Conservation (phyloP, 2,329 filamentous ascomycete genomes). For the Stylonectria norvegica region DNA sequence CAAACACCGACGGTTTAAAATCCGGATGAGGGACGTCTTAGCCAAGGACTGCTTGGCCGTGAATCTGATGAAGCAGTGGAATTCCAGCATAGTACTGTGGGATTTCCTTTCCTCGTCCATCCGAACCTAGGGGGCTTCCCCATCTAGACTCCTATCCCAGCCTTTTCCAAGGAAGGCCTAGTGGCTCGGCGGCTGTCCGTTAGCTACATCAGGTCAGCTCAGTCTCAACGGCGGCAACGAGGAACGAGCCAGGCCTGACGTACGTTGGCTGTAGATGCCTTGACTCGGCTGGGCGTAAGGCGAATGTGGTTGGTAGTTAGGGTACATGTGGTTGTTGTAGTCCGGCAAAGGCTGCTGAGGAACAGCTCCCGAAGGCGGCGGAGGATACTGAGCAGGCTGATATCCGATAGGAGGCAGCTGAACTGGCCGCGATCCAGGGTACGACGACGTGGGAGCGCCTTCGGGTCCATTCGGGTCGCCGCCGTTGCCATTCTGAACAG, state of each 20-base stretch:
- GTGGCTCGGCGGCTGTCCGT: constrained; percentile 34
- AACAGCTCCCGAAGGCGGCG: constrained; percentile 54
- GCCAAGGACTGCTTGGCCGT: too few species aligned
- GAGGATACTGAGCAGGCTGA: constrained; percentile 63
- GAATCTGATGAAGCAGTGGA: constrained; percentile 8
- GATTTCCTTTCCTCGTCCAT: constrained; percentile 26
- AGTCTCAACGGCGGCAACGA: constrained; percentile 2
- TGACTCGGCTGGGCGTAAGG: constrained; percentile 55
- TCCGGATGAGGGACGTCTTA: too few species aligned
- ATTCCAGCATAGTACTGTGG: constrained; percentile 28
- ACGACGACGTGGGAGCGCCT: constrained; percentile 47
- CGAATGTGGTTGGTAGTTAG: constrained; percentile 56
- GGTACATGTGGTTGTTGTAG: constrained; percentile 56
- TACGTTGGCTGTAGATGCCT: constrained; percentile 60
- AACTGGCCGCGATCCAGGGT: constrained; percentile 55
- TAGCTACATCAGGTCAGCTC: constrained; percentile 27
- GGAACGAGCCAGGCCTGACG: constrained; percentile 21
- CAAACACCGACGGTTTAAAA: too few species aligned
- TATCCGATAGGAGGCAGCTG: constrained; percentile 77
- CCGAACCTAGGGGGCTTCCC: constrained; percentile 28
- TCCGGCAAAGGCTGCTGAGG: constrained; percentile 52
- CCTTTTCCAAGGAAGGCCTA: constrained; percentile 15
- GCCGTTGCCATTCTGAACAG: constrained; percentile 50
- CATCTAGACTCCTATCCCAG: constrained; percentile 23
- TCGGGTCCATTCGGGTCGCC: constrained; percentile 44